phyloP scores from a whole-genome alignment of 805 yeast species.

The Candida glaebosa region DNA sequence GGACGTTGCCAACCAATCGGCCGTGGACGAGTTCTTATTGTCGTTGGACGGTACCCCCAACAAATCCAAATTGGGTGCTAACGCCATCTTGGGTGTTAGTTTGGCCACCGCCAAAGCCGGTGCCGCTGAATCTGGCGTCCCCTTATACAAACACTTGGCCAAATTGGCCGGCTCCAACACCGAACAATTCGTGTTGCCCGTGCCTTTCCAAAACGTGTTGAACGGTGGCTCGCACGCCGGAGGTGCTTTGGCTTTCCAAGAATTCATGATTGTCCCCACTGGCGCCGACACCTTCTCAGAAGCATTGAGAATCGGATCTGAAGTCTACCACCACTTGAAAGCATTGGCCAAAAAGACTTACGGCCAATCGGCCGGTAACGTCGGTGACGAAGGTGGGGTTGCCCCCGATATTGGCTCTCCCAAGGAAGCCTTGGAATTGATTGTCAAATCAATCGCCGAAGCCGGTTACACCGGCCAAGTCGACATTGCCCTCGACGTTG shows the following conservation, averaged over 20 bases:
- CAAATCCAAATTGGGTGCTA: constrained; percentile 97
- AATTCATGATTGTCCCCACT: constrained; percentile 97
- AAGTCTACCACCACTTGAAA: constrained; percentile 97
- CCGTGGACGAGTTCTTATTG: constrained; percentile 81
- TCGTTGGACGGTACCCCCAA: constrained; percentile 94
- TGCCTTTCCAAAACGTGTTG: constrained; percentile 97
- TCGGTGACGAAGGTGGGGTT: constrained; percentile 99
- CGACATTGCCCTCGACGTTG: constrained; percentile 91
- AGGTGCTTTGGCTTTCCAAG: constrained; percentile 98
- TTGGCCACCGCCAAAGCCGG: constrained; percentile 97
- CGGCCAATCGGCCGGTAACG: constrained; percentile 99
- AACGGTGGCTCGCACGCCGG: constrained; percentile 99
- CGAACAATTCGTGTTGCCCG: constrained; percentile 91
- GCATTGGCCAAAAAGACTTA: constrained; percentile 87
- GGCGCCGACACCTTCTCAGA: constrained; percentile 89
- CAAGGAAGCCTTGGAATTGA: constrained; percentile 95
- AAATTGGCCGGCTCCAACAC: constrained; percentile 70
- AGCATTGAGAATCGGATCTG: constrained; percentile 95
- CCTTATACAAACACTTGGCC: constrained; percentile 89
- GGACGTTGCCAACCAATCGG: constrained; percentile 82
- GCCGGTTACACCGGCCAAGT: constrained; percentile 97
- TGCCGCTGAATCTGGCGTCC: constrained; percentile 92
- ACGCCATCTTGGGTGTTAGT: constrained; percentile 97
- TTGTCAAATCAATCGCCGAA: constrained; percentile 79
- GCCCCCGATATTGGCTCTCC: constrained; percentile 97